Percentiles rank a stretch among this genome's conserved stretches.
These are phyloP conservation scores for Colletotrichum ledebouriae DNA, from an alignment of 2,329 filamentous ascomycete species.

Conservation along the genomic window DNA sequence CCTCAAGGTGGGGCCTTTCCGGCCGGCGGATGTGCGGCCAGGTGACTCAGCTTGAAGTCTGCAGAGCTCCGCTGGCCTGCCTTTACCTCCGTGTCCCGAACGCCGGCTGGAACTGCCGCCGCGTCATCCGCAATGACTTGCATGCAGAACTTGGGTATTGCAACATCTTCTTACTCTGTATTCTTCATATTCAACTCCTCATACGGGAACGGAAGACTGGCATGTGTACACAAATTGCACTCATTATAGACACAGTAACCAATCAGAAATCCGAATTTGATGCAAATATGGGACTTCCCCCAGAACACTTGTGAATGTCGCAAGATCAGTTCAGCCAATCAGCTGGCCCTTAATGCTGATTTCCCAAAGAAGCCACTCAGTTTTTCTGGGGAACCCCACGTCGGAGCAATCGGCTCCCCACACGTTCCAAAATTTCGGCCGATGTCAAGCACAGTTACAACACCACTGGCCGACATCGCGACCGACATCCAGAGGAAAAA, in stretches of 20 bases:
- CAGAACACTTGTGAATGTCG: too few species aligned
- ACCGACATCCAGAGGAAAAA: neutral
- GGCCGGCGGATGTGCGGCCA: conserved; percentile 22
- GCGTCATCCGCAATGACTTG: neutral
- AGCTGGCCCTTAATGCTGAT: conserved; percentile 15
- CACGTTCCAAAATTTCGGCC: conserved; percentile 34
- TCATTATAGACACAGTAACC: too few species aligned
- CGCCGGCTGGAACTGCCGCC: conserved; percentile 5
- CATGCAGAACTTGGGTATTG: too few species aligned
- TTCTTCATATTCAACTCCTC: too few species aligned
- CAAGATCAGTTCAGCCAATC: conserved; percentile 21
- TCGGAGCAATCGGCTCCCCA: conserved; percentile 22
- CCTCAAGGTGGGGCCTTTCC: neutral
- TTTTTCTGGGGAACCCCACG: conserved; percentile 30
- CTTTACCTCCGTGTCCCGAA: conserved; percentile 22
- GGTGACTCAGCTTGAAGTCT: conserved; percentile 8
- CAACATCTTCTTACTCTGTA: too few species aligned
- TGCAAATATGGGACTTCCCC: too few species aligned
- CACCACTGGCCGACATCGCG: conserved; percentile 33
- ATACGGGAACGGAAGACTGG: too few species aligned
- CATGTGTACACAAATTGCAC: too few species aligned
- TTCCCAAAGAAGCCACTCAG: conserved; percentile 18
- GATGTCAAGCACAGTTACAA: conserved; percentile 7
- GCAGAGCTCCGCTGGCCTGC: conserved; percentile 7
- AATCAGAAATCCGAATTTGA: too few species aligned